A percentile compares a stretch with the other conserved stretches of the same genome.
phyloP scores from a whole-genome alignment of 306 rosid species.

The Acacia confusa region DNA sequence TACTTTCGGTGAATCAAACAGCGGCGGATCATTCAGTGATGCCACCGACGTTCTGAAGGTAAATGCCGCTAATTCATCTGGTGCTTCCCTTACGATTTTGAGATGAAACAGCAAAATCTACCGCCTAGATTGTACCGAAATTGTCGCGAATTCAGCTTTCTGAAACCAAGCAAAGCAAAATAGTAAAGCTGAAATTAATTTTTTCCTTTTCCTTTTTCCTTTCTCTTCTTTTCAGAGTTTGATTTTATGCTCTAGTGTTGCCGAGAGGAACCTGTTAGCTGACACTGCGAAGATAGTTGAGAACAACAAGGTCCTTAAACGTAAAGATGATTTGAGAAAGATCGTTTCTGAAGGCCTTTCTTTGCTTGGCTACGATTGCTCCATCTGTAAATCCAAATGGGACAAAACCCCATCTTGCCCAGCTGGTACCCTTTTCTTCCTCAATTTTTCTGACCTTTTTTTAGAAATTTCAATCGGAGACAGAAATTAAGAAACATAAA shows the following conservation, averaged over 20 bases:
- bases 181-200: not conserved
- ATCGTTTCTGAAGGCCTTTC: slow-evolving; percentile 62
- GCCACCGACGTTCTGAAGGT: slow-evolving; percentile 77
- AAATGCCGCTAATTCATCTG: not conserved
- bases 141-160: not conserved
- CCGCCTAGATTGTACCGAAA: not conserved
- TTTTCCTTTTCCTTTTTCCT: not conserved
- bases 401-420: slow-evolving; percentile 73
- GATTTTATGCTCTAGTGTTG: slow-evolving; percentile 70
- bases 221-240: slow-evolving; percentile 46
- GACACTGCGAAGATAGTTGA: slow-evolving; percentile 86
- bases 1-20: slow-evolving; percentile 53
- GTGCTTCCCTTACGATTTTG: not conserved
- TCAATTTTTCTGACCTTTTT: not conserved
- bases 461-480: not conserved
- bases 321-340: slow-evolving; percentile 73
- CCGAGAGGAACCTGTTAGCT: slow-evolving; percentile 89
- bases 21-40: slow-evolving; percentile 67
- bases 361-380: slow-evolving; percentile 76
- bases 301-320: slow-evolving; percentile 58
- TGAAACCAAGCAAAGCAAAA: not conserved
- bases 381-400: slow-evolving; percentile 90
- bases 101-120: not conserved
- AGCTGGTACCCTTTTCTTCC: slow-evolving; percentile 55
- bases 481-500: not conserved